These are phyloP conservation scores for Erysiphe neolycopersici DNA, from an alignment of 2,329 filamentous ascomycete genomes.

Conservation along the genomic window DNA sequence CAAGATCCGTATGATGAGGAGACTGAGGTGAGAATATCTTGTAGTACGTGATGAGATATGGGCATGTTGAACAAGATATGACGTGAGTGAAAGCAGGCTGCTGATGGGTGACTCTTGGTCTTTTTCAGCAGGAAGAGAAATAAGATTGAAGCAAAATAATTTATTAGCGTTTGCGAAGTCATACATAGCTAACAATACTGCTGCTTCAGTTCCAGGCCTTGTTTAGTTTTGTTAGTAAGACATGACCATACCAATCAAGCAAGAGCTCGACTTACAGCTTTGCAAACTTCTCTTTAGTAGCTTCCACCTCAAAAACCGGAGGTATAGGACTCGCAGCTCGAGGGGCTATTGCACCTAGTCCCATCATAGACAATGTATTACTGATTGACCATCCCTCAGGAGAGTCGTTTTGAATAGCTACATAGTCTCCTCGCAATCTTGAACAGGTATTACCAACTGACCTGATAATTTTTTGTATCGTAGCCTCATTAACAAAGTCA, in stretches of 20 bases:
- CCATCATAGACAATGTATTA: slow-evolving; percentile 59
- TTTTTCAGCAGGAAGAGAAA: slow-evolving; percentile 35
- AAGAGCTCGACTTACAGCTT: slow-evolving; percentile 31
- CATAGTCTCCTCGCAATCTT: slow-evolving; percentile 43
- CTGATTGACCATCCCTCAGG: slow-evolving; percentile 73
- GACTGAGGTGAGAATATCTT: slow-evolving; percentile 59
- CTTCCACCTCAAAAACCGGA: slow-evolving; percentile 43
- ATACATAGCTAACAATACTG: slow-evolving; percentile 62
- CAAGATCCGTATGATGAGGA: slow-evolving; percentile 64
- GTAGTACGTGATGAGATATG: slow-evolving; percentile 56
- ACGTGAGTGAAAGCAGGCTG: slow-evolving; percentile 64
- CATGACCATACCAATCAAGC: slow-evolving; percentile 3
- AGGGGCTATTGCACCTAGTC: slow-evolving; percentile 48
- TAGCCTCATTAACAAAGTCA: slow-evolving; percentile 80
- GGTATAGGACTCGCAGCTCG: slow-evolving; percentile 38
- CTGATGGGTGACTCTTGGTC: slow-evolving; percentile 48
- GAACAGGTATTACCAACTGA: slow-evolving; percentile 50
- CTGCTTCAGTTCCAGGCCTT: slow-evolving; percentile 55
- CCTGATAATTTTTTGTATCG: slow-evolving; percentile 57
- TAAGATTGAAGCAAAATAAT: slow-evolving; percentile 67
- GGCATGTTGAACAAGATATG: slow-evolving; percentile 82
- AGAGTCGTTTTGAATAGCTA: slow-evolving; percentile 69
- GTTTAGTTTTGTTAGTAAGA: slow-evolving; percentile 2
- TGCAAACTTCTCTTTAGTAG: slow-evolving; percentile 56
- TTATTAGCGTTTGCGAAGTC: slow-evolving; percentile 92